These are phyloP conservation scores for Rhododendron williamsianum DNA, from an alignment of 148 eudicot species.

Conservation along the genomic window DNA sequence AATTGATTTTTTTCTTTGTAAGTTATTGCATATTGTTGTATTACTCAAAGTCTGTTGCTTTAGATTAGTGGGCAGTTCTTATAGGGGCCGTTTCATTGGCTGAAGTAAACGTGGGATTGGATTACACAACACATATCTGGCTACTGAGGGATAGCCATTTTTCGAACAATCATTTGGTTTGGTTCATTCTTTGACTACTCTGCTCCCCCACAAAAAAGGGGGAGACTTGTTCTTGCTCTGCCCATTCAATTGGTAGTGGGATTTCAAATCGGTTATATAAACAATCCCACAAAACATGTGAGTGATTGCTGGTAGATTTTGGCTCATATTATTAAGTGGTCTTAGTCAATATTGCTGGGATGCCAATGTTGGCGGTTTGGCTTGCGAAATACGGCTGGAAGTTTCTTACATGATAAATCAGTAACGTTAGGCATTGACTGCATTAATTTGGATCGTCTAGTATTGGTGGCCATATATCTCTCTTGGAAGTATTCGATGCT, in stretches of 20 bases:
- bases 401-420: background rate
- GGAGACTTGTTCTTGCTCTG: background rate
- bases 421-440: background rate
- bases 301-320: background rate
- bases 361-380: background rate
- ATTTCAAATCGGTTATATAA: background rate
- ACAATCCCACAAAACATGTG: background rate
- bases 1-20: background rate
- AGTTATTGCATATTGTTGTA: background rate
- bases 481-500: background rate
- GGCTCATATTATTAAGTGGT: background rate
- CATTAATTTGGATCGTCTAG: background rate
- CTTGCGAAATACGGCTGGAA: background rate
- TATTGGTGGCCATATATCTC: background rate
- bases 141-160: background rate
- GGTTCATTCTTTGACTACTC: background rate
- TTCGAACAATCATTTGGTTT: background rate
- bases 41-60: background rate
- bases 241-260: background rate
- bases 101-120: background rate
- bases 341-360: background rate
- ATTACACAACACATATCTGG: background rate
- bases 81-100: background rate
- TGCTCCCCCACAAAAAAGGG: background rate
- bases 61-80: background rate